These are phyloP conservation scores for Tetrapisispora taiwanensis DNA, from an alignment of 805 yeast genomes.

Conservation along the genomic window DNA sequence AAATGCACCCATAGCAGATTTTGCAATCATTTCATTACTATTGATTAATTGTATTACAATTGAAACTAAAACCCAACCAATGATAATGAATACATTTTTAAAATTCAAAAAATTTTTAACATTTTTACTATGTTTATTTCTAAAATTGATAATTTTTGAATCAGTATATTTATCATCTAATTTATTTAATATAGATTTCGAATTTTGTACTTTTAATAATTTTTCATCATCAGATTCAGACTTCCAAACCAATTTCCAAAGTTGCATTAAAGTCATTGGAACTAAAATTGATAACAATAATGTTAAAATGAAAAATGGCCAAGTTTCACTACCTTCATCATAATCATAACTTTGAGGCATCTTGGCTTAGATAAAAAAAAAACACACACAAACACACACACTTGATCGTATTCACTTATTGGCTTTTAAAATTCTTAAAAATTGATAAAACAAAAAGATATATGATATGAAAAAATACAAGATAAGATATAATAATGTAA, in stretches of 20 bases:
- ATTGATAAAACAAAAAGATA: too few species aligned
- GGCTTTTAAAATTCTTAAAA: too few species aligned
- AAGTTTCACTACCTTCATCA: slow-evolving; percentile 82
- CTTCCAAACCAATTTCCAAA: slow-evolving; percentile 20
- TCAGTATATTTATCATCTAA: slow-evolving; percentile 16
- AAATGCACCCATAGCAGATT: slow-evolving; percentile 39
- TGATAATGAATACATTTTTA: slow-evolving; percentile 20
- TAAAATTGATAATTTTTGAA: slow-evolving; percentile 15
- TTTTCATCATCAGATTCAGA: slow-evolving; percentile 6
- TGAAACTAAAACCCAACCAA: slow-evolving; percentile 56
- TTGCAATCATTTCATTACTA: slow-evolving; percentile 38
- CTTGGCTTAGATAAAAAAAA: background rate
- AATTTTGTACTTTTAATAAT: background rate
- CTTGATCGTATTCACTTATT: too few species aligned
- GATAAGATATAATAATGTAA: too few species aligned
- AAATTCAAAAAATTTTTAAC: slow-evolving; percentile 15
- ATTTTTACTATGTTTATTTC: slow-evolving; percentile 12
- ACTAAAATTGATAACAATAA: slow-evolving; percentile 54
- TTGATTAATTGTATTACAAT: slow-evolving; percentile 30
- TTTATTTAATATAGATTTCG: slow-evolving; percentile 5
- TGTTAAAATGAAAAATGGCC: slow-evolving; percentile 86
- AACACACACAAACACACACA: too few species aligned
- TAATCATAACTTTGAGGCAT: slow-evolving; percentile 38
- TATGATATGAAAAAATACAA: too few species aligned
- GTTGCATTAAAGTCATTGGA: slow-evolving; percentile 44